These are phyloP conservation scores for Phytophthora macrochlamydospora DNA, from an alignment of 352 stramenopile genomes.

Conservation along the genomic window DNA sequence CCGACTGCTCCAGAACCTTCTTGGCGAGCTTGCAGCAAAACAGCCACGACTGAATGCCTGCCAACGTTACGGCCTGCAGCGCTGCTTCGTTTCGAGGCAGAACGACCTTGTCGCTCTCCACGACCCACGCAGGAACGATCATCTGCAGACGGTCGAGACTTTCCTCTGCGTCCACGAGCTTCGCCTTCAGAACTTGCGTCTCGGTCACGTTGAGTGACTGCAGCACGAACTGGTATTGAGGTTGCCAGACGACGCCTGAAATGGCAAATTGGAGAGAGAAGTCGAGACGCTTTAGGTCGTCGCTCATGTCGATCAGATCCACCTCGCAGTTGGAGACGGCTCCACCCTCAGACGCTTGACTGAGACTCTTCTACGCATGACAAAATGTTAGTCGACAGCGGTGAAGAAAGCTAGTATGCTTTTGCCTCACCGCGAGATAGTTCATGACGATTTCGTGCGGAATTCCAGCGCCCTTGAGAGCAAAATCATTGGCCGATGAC, in stretches of 20 bases:
- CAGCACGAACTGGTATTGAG: slow-evolving; percentile 37
- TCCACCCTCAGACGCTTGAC: slow-evolving; percentile 1
- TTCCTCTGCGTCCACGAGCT: slow-evolving; percentile 31
- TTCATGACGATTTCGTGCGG: slow-evolving; percentile 33
- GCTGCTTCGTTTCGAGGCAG: slow-evolving; percentile 7
- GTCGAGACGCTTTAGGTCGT: slow-evolving; percentile 28
- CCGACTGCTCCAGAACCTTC: slow-evolving; percentile 14
- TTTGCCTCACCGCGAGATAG: slow-evolving; percentile 22
- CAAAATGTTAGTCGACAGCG: slow-evolving; percentile 1
- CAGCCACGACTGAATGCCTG: slow-evolving; percentile 23
- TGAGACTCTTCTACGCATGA: slow-evolving; percentile 20
- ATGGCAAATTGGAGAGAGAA: slow-evolving; percentile 33
- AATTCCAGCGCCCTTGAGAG: slow-evolving; percentile 29
- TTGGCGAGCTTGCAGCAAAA: slow-evolving; percentile 21
- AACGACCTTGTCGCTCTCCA: background rate
- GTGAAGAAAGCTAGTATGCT: background rate
- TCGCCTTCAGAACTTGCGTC: slow-evolving; percentile 31
- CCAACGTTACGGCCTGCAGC: slow-evolving; percentile 23
- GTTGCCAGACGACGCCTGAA: slow-evolving; percentile 27
- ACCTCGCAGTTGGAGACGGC: slow-evolving; percentile 17
- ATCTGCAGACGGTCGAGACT: slow-evolving; percentile 28
- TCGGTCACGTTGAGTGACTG: slow-evolving; percentile 31
- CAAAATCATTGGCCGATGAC: slow-evolving; percentile 33
- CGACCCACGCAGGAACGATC: slow-evolving; percentile 30
- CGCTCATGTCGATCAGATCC: slow-evolving; percentile 29